Evolutionary conservation across 495 filamentous ascomycete genomes (phyloP), one percentile per base, ranked within the genome.

Genomic region (Penicillium maclennaniae): DNA sequence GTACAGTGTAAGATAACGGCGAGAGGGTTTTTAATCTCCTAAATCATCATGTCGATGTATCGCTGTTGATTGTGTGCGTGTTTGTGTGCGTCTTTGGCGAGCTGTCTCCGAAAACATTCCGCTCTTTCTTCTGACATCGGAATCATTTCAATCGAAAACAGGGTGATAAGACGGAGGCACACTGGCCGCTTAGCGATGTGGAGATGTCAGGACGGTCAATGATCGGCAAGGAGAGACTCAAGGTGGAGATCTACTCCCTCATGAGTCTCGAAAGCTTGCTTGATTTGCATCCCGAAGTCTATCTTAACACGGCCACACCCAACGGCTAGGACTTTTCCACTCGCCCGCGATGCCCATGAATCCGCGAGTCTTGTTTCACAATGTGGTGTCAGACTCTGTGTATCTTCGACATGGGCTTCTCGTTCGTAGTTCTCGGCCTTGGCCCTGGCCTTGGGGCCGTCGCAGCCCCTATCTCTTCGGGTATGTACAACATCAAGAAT

Each of bases 401-500:
- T 12, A 34, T 34, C 31, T 34, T 34, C 31, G 15, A 34, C 31
- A 49, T 49, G 47, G 19, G 15, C 21, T 16, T 41, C 6, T 41
- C 36, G 9, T 15, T 49, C 15, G 21, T 23, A 17, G 25, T 49
- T 16, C 16, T 38, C 20, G 23, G 17, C 14, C 37, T 49, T 23
- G n/a, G 37, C 43, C 48, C 56, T 17, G 54, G 47, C 27, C 44
- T 59, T 19, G 56, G 56, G 16, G 48, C 40, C 44, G 38, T 38
- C 1, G 52, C 52, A 25, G 44, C 43, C 2, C 58, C 61, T 7
- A 31, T 43, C 46, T 44, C 47, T 1, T 59, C 60, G 21, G 51
- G 49, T 12, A 56, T 65, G 51, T 56, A 52, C 23, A 73, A 73
- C 42, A 75, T 77, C 62, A 70, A 71, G 58, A 73, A 77, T 49